Evolutionary conservation across 495 filamentous ascomycete species (phyloP), one percentile per base, ranked within the genome.

Genomic region (Penicillium canescens): DNA sequence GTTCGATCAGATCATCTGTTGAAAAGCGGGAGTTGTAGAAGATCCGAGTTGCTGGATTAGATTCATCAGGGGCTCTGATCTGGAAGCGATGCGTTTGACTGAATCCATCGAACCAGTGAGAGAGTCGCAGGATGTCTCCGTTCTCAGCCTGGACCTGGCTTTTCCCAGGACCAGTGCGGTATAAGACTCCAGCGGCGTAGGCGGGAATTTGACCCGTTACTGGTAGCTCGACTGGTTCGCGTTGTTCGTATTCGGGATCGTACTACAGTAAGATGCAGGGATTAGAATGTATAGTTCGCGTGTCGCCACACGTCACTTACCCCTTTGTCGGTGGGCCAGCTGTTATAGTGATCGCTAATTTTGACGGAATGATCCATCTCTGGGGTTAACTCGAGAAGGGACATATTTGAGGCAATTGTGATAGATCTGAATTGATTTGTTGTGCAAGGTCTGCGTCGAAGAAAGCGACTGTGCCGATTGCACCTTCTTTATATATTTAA

Each of bases 51-150:
- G 62, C 16, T 2, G 60, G 36, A 16, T 69, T 43, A 9, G 48
- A 44, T 12, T 54, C 59, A 4, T 72, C 46, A 4, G 70, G 46
- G n/a, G 55, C 54, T 13, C 69, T 57, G 31, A 92, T 84, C 51
- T 88, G 76, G 70, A 94, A 92, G 12, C 82, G 81, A 58, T 91
- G 88, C 3, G 82, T 83, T 53, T 90, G 86, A n/a, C 78, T 78
- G 39, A 91, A 83, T n/a, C 87, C 84, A 66, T 92, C 86, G 54
- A 92, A 90, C 90, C 89, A 94, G 61, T 94, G 90, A 0, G 69
- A 79, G 7, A 82, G 69, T 24, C 72, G 67, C 56, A 82, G 82
- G 0, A 78, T 81, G 2, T 77, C 77, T 28, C 80, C 81, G 1
- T 79, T 68, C 13, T 83, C 78, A 13, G 76, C 77, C 39, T 84